Evolutionary conservation across 257 asterid genomes (phyloP).

Genomic region (Rubia yunnanensis): DNA sequence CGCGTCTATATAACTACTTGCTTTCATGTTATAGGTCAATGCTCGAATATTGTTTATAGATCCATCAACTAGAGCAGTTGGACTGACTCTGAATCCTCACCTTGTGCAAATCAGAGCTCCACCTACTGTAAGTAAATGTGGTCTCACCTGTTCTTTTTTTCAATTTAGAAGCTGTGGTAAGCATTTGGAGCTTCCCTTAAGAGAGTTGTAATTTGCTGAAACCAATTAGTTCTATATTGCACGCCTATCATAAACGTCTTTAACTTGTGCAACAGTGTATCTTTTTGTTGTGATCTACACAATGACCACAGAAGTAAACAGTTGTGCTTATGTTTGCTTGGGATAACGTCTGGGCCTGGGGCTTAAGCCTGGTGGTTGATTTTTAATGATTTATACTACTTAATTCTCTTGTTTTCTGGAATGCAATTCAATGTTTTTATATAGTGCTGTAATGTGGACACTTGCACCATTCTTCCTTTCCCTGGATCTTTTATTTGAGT

Average conservation of each 20-base stretch:
- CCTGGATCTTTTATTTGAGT: neutral
- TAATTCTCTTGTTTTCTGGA: neutral
- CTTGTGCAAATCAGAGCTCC: slow-evolving; percentile 75
- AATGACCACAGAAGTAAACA: neutral
- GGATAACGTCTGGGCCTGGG: neutral
- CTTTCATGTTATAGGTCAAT: slow-evolving; percentile 48
- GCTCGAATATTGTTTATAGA: slow-evolving; percentile 95
- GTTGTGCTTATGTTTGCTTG: neutral
- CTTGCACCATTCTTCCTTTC: neutral
- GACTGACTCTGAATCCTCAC: slow-evolving; percentile 80
- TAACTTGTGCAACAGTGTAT: neutral
- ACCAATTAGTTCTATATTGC: neutral
- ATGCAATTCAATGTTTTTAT: neutral
- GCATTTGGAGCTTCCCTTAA: neutral
- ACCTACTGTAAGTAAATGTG: slow-evolving; percentile 53
- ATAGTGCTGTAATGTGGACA: neutral
- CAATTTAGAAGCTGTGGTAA: neutral
- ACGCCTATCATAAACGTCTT: neutral
- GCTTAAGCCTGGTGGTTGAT: neutral
- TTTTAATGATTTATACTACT: neutral
- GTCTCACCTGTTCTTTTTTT: neutral
- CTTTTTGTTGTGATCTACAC: neutral
- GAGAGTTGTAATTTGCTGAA: neutral
- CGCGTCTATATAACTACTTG: neutral
- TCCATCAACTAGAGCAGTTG: slow-evolving; percentile 91